phyloP scores from a whole-genome alignment of 2,329 filamentous ascomycete species.

The Colletotrichum sp. region DNA sequence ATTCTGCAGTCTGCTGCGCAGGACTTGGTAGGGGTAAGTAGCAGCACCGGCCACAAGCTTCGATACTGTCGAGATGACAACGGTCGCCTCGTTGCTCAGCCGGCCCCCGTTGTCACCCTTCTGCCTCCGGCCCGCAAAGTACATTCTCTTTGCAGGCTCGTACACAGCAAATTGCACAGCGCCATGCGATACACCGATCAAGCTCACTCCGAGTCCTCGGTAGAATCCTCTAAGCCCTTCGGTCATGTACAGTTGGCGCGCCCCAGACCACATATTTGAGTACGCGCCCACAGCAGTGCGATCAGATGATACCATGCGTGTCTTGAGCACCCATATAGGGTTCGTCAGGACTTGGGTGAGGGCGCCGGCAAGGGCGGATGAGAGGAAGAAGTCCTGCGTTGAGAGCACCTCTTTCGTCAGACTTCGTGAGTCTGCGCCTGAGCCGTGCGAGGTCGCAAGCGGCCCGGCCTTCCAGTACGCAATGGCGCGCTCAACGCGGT shows the following conservation, averaged over 20 bases:
- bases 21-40: constrained; percentile 95
- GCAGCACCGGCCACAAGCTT: constrained; percentile 89
- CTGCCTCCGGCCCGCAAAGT: constrained; percentile 51
- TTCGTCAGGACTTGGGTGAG: constrained; percentile 86
- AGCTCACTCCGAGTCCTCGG: constrained; percentile 79
- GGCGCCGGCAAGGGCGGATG: constrained; percentile 73
- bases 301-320: constrained; percentile 91
- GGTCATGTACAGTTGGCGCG: constrained; percentile 65
- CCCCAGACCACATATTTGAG: constrained; percentile 75
- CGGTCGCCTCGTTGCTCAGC: constrained; percentile 75
- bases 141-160: constrained; percentile 68
- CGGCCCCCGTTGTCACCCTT: constrained; percentile 28
- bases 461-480: constrained; percentile 33
- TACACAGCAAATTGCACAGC: constrained; percentile 97
- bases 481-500: constrained; percentile 54
- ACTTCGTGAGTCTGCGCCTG: constrained; percentile 21
- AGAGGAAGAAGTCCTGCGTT: constrained; percentile 78
- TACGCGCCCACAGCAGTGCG: constrained; percentile 79
- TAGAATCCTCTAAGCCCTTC: constrained; percentile 87
- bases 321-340: constrained; percentile 98
- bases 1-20: constrained; percentile 86
- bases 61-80: constrained; percentile 79
- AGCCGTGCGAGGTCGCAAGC: background rate
- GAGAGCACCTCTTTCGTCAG: constrained; percentile 47
- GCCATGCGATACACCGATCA: constrained; percentile 89